Evolutionary conservation across 1,139 yeast species (phyloP).

Genomic region (Nakaseomyces glabratus): DNA sequence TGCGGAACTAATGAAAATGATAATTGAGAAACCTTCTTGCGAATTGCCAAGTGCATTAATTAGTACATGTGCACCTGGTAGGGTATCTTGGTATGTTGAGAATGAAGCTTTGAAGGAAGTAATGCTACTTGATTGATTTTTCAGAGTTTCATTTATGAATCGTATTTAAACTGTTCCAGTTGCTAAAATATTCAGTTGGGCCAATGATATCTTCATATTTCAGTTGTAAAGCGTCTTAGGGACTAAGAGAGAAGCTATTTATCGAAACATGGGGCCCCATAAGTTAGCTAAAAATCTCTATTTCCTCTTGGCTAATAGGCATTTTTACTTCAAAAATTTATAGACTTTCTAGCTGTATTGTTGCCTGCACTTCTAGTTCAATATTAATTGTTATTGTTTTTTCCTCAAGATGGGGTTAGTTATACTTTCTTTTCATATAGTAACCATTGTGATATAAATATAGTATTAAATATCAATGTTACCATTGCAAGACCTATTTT

Average conservation of each 20-base stretch:
- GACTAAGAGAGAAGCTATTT: no score
- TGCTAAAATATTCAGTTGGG: no score
- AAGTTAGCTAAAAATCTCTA: no score
- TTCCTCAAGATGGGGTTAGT: background rate
- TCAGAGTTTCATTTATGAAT: no score
- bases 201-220: no score
- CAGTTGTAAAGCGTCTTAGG: no score
- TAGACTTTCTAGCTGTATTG: no score
- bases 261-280: no score
- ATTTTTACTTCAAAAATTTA: no score
- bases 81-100: constrained; percentile 95
- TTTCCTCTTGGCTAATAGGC: no score
- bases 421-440: constrained; percentile 12
- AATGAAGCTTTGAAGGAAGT: constrained; percentile 78
- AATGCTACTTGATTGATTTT: constrained; percentile 2
- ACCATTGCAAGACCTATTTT: constrained; percentile 29
- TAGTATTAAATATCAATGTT: constrained; percentile 24
- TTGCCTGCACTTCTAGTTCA: background rate
- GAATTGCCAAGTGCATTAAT: constrained; percentile 90
- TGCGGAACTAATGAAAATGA: constrained; percentile 83
- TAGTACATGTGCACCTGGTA: constrained; percentile 91
- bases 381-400: background rate
- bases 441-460: constrained; percentile 26
- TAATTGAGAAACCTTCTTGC: constrained; percentile 94
- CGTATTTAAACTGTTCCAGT: no score